Evolutionary conservation across 2,329 filamentous ascomycete genomes (phyloP).

Genomic region (Ophiosphaerella narmari): DNA sequence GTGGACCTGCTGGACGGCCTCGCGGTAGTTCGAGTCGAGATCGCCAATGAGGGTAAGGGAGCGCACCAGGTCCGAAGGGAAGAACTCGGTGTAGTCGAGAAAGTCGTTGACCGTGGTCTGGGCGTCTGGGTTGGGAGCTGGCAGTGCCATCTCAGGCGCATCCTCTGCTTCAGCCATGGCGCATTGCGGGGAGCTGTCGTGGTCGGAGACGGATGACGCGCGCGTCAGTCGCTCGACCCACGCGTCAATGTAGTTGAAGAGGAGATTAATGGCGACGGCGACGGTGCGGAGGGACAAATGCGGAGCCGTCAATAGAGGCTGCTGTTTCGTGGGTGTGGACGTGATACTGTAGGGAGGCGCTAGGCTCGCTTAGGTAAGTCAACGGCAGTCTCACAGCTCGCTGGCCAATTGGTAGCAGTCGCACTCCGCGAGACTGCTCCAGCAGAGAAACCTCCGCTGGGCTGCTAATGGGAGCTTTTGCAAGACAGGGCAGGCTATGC

Average conservation of each 20-base stretch:
- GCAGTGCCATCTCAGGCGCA: slow-evolving; percentile 37
- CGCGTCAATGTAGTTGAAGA: slow-evolving; percentile 40
- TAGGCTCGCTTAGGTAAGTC: slow-evolving; percentile 11
- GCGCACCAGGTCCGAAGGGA: slow-evolving; percentile 66
- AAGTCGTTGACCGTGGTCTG: slow-evolving; percentile 70
- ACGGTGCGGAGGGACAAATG: slow-evolving; percentile 19
- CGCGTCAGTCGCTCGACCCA: slow-evolving; percentile 47
- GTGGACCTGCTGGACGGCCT: slow-evolving; percentile 52
- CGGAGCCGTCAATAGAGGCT: slow-evolving; percentile 9
- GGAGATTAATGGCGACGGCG: slow-evolving; percentile 35
- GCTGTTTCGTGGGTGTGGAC: slow-evolving; percentile 10
- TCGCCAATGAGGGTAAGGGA: slow-evolving; percentile 65
- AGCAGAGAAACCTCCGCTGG: no score
- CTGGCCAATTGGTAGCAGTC: neutral
- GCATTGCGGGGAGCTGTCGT: slow-evolving; percentile 40
- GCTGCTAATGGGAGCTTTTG: no score
- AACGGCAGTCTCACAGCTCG: neutral
- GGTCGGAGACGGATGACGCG: slow-evolving; percentile 37
- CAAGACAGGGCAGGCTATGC: no score
- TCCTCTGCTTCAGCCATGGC: slow-evolving; percentile 44
- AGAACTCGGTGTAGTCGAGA: slow-evolving; percentile 71
- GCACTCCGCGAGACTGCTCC: no score
- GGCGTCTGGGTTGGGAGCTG: slow-evolving; percentile 64
- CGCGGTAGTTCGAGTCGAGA: slow-evolving; percentile 52
- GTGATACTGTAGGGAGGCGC: neutral